These are phyloP conservation scores for Yamadazyma buinensis DNA, from an alignment of 1,139 yeast species.

Conservation along the genomic window DNA sequence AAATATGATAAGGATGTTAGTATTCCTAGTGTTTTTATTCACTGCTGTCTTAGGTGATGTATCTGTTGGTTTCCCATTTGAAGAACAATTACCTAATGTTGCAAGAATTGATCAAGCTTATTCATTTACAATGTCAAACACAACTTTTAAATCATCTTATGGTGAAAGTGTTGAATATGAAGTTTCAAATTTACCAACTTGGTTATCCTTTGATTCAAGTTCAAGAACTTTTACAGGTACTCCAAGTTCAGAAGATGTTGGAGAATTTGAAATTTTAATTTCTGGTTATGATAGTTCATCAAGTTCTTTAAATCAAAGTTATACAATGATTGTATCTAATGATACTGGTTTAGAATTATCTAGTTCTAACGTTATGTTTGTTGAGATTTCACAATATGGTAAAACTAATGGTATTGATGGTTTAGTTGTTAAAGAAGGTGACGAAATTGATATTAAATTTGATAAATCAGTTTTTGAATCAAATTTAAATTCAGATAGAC, in stretches of 20 bases:
- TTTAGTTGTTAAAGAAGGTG: conserved; percentile 68
- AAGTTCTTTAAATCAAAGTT: conserved; percentile 44
- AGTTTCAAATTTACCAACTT: conserved; percentile 59
- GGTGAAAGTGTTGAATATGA: conserved; percentile 46
- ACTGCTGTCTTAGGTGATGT: conserved; percentile 18
- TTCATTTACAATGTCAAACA: conserved; percentile 64
- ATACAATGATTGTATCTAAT: conserved; percentile 57
- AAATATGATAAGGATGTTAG: conserved; percentile 3
- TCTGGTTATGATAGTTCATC: conserved; percentile 58
- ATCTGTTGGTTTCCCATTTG: conserved; percentile 73
- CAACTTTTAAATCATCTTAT: conserved; percentile 60
- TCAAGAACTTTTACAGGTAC: conserved; percentile 68
- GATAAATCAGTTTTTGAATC: conserved; percentile 52
- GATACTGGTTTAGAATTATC: conserved; percentile 48
- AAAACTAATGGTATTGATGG: conserved; percentile 72
- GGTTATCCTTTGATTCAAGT: conserved; percentile 70
- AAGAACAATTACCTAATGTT: conserved; percentile 81
- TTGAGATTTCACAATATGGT: conserved; percentile 55
- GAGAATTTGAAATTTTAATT: conserved; percentile 46
- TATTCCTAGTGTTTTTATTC: conserved; percentile 9
- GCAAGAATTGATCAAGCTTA: conserved; percentile 68
- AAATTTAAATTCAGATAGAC: conserved; percentile 38
- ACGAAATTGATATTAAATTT: conserved; percentile 60
- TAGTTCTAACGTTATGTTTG: conserved; percentile 36
- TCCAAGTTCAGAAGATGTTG: conserved; percentile 47